phyloP scores from a whole-genome alignment of 2,329 filamentous ascomycete species.

The Diaporthe sp. region DNA sequence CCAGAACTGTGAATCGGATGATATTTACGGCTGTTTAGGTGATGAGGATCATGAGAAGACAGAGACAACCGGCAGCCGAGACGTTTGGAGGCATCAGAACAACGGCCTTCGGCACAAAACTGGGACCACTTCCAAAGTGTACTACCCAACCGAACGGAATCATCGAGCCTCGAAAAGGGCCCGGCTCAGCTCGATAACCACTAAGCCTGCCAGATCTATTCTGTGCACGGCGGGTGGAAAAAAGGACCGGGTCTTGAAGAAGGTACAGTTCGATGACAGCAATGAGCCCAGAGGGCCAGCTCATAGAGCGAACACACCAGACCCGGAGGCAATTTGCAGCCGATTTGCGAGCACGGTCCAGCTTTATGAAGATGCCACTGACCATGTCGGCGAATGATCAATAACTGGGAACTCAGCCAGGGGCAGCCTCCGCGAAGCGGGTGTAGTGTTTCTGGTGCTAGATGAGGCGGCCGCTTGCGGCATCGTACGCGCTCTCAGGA shows the following conservation, averaged over 20 bases:
- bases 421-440: background rate
- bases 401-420: no score
- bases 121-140: background rate
- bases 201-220: no score
- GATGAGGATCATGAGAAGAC: background rate
- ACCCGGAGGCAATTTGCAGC: background rate
- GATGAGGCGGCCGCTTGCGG: background rate
- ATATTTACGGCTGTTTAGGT: background rate
- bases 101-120: background rate
- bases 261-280: background rate
- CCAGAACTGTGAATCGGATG: background rate
- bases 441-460: background rate
- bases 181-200: fast-evolving
- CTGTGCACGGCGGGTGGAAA: background rate
- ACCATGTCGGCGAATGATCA: background rate
- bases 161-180: background rate
- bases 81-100: background rate
- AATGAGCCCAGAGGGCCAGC: background rate
- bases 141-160: background rate
- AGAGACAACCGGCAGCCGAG: background rate
- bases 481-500: background rate
- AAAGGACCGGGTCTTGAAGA: background rate
- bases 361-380: background rate
- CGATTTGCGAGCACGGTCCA: background rate
- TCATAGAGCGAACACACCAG: background rate